phyloP scores from a whole-genome alignment of 2,329 filamentous ascomycete species.

The Penicillium sp. region DNA sequence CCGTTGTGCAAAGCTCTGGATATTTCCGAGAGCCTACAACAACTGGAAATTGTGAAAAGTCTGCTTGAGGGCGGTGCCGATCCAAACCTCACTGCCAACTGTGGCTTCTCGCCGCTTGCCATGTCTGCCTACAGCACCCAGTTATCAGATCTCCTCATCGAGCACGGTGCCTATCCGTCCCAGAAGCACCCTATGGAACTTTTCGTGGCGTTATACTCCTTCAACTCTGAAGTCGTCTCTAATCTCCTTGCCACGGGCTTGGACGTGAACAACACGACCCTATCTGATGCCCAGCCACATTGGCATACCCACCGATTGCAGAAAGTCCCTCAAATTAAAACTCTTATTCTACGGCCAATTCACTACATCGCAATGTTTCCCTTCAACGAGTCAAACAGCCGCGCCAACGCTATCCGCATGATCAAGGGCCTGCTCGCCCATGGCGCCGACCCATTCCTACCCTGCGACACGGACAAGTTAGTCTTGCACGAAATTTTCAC shows the following conservation, averaged over 20 bases:
- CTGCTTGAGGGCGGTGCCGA: constrained; percentile 18
- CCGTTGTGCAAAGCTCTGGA: constrained; percentile 7
- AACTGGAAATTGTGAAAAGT: constrained; percentile 8
- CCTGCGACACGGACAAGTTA: constrained; percentile 1
- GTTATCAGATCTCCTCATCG: constrained; percentile 13
- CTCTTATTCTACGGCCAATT: constrained; percentile 10
- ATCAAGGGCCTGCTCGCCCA: constrained; percentile 12
- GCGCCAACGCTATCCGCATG: constrained; percentile 12
- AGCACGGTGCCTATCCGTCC: constrained; percentile 10
- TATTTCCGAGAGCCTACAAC: constrained; percentile 8
- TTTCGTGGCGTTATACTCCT: constrained; percentile 6
- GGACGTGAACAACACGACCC: constrained; percentile 8
- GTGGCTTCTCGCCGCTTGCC: constrained; percentile 14
- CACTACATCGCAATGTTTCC: constrained; percentile 15
- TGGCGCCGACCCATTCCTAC: constrained; percentile 16
- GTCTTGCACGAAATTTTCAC: constrained; percentile 15
- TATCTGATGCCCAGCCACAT: constrained; percentile 8
- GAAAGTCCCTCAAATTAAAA: background rate
- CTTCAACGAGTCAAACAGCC: constrained; percentile 17
- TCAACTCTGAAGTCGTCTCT: constrained; percentile 6
- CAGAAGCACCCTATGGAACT: constrained; percentile 15
- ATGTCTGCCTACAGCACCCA: constrained; percentile 9
- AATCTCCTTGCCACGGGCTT: constrained; percentile 10
- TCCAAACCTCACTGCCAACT: constrained; percentile 14
- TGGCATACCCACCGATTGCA: constrained; percentile 12